Base-by-base conservation (phyloP, 345 rosid genomes). In the Eucalyptus caleyi region DNA sequence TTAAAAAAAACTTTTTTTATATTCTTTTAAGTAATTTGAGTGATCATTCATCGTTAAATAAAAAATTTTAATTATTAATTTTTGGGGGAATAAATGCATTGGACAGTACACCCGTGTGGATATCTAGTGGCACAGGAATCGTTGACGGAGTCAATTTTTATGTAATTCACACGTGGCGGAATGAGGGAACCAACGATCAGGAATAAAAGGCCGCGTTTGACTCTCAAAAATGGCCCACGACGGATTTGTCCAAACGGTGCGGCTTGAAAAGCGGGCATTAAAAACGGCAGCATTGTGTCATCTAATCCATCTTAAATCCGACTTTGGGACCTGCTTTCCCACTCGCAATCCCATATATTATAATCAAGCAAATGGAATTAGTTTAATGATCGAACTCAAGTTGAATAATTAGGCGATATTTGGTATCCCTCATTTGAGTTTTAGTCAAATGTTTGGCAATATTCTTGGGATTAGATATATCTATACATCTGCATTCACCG, bases 401-500 rank as follows among this genome's bases (percentile, higher is more conserved):
- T 23, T 56, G 62, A 56, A 23, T 24, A 56, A 56, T 56, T 23
- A 24, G 62, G 2, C 0, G 0, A 13, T 10, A 56, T 56, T 56
- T 24, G 30, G 27, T 56, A 56, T 24, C 2, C 30, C 62, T 23
- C 62, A 0, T 56, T 56, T 9, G 62, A 56, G 3, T 56, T 23
- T 26, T 6, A 10, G 1, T 0, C 59, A 53, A 8, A 0, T 56
- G 30, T 56, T 9, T 23, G 30, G 6, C 62, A 23, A 24, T 26
- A 24, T 24, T 56, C 30, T 56, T 56, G 1, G 26, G 2, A 53
- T 19, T 8, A 53, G 5, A 53, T 53, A 53, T 53, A 8, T 53
- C 5, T 8, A 53, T 8, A 2, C 47, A 44, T 1, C 47, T 3
- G 47, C 47, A 2, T n/a, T n/a, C n/a, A n/a, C n/a, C n/a, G n/a